Conservation (phyloP, 2,329 filamentous ascomycete species). For the Lachnellula arida region DNA sequence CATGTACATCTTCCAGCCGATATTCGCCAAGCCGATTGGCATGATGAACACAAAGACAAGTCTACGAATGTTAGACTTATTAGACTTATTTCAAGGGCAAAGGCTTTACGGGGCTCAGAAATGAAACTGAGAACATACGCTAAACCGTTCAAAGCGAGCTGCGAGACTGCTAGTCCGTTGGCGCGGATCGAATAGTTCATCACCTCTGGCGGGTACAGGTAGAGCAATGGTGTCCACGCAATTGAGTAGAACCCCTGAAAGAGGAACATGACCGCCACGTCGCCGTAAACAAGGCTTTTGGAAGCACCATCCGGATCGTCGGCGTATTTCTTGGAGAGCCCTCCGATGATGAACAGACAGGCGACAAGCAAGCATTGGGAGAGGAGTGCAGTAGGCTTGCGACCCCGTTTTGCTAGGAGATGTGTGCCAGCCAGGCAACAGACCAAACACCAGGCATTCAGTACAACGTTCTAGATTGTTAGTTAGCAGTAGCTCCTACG, state of each 20-base stretch:
- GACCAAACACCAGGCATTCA: constrained; percentile 45
- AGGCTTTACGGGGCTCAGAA: too few relatives aligned
- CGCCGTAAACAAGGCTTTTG: constrained; percentile 35
- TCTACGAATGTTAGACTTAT: constrained; percentile 22
- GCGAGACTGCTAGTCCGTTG: constrained; percentile 40
- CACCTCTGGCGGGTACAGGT: constrained; percentile 45
- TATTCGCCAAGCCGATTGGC: constrained; percentile 39
- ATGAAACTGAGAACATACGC: constrained; percentile 14
- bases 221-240: constrained; percentile 44
- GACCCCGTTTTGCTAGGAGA: constrained; percentile 39
- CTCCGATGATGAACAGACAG: constrained; percentile 48
- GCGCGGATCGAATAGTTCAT: constrained; percentile 46
- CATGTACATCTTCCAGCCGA: constrained; percentile 45
- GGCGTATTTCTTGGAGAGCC: constrained; percentile 38
- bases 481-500: not conserved
- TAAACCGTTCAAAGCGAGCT: constrained; percentile 29
- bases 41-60: constrained; percentile 38
- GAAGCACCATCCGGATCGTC: constrained; percentile 15
- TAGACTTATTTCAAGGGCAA: too few relatives aligned
- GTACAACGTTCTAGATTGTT: constrained; percentile 41
- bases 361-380: constrained; percentile 36
- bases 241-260: constrained; percentile 48
- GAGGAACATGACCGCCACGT: constrained; percentile 46
- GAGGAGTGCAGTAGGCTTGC: constrained; percentile 41
- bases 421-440: constrained; percentile 40